Evolutionary conservation across 176 grass and related monocot genomes (phyloP).

Genomic region (maize (Zea mays)): DNA sequence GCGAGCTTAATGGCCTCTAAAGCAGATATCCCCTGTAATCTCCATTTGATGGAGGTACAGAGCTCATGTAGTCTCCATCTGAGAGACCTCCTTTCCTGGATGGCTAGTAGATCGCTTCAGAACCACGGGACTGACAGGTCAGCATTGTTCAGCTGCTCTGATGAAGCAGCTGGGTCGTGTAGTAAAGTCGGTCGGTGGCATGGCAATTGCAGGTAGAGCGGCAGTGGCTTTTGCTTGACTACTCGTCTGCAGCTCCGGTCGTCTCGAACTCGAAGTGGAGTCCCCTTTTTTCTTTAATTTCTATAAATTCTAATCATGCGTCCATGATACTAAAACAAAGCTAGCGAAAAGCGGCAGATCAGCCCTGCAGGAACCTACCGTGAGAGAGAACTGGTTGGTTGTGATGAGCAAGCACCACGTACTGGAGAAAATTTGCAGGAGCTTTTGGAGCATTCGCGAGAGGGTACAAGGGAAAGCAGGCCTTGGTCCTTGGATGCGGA

Average conservation of each 20-base stretch:
- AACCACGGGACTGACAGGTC: neutral
- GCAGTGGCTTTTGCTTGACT: constrained; percentile 1
- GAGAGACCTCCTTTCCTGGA: neutral
- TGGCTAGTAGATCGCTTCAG: neutral
- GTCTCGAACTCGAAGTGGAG: neutral
- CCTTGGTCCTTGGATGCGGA: constrained; percentile 42
- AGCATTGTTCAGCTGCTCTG: neutral
- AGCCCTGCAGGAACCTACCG: neutral
- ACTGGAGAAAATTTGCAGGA: neutral
- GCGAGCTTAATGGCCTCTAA: constrained; percentile 6
- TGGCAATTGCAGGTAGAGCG: neutral
- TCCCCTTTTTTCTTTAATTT: neutral
- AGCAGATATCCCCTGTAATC: neutral
- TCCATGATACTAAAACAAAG: constrained; percentile 13
- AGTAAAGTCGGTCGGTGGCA: neutral
- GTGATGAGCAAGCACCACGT: constrained; percentile 20
- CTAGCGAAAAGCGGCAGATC: constrained; percentile 11
- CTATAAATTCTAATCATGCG: constrained; percentile 14
- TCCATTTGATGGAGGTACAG: neutral
- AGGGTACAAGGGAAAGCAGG: constrained; percentile 44
- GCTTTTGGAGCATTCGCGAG: constrained; percentile 36
- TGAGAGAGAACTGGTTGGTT: constrained; percentile 22
- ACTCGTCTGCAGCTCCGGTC: constrained; percentile 3
- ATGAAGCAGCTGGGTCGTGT: neutral
- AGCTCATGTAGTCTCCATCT: neutral